Base-by-base conservation (phyloP, 148 eudicot species). In the Rhododendron griersonianum region DNA sequence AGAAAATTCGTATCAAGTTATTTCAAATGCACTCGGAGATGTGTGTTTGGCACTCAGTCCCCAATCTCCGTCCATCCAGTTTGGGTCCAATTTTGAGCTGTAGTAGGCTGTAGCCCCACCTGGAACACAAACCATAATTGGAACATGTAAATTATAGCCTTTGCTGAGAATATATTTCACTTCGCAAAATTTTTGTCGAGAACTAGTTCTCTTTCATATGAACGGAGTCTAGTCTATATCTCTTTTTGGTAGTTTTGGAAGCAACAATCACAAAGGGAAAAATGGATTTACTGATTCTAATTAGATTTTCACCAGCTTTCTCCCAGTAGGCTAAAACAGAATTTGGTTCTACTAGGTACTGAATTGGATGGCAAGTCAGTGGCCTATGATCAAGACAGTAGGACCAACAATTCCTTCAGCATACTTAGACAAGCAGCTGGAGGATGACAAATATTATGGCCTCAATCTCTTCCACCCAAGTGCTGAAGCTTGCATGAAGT, bases 401-500 rank as follows among this genome's bases (percentile, higher is more conserved):
- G 98, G 85, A 59, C 98, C 98, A 86, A 87, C 91, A 83, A 86
- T 92, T 63, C 93, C 94, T 16, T 91, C 95, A 25, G 65, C 28
- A 71, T 91, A 86, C 88, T 76, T 90, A 45, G 98, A 91, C 91
- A 86, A 88, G 74, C 82, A 90, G 51, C n/a, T 91, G 23, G 76
- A 88, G 45, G 88, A 90, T 45, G 92, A 92, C 87, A 93, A 78
- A 81, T 90, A 87, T 2, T 93, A 95, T 35, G 92, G 91, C 23
- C 88, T 93, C 23, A 88, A 2, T 50, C 82, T 84, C 86, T 86
- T 95, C 63, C 90, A 90, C 85, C 85, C 90, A 0, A 85, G 83
- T 59, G 28, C 67, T 4, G 82, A 87, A 44, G 76, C 63, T 28
- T 91, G 90, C 86, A 86, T 78, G 35, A 59, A 83, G 16, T 95